Evolutionary conservation across 2,329 filamentous ascomycete genomes (phyloP).

Genomic region (Didymella pomorum): DNA sequence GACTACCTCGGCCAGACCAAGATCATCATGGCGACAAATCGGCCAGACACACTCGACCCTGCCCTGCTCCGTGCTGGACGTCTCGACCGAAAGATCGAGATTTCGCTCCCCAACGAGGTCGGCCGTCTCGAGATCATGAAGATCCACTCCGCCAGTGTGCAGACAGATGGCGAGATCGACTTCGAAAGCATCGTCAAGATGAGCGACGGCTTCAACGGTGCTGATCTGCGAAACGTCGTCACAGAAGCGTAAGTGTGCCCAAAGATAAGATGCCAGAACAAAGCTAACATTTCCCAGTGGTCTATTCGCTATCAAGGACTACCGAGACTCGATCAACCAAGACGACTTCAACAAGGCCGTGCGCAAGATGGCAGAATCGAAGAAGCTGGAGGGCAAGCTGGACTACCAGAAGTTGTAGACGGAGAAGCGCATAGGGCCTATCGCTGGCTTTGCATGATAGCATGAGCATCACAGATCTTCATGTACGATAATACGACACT

Average conservation of each 20-base stretch:
- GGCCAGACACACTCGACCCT: slow-evolving; percentile 94
- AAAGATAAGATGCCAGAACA: not conserved
- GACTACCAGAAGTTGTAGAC: slow-evolving; percentile 92
- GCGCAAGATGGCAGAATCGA: slow-evolving; percentile 93
- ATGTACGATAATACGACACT: slow-evolving; percentile 39
- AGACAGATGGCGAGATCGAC: slow-evolving; percentile 93
- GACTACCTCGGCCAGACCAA: slow-evolving; percentile 99
- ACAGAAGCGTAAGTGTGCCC: slow-evolving; percentile 85
- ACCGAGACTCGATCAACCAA: slow-evolving; percentile 93
- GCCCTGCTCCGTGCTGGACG: slow-evolving; percentile 90
- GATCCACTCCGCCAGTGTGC: slow-evolving; percentile 88
- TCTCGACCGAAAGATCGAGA: slow-evolving; percentile 97
- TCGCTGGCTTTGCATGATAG: slow-evolving; percentile 32
- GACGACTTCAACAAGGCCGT: slow-evolving; percentile 99
- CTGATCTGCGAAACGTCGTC: slow-evolving; percentile 95
- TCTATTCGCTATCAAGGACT: slow-evolving; percentile 97
- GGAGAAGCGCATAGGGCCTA: slow-evolving; percentile 10
- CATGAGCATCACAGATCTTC: slow-evolving; percentile 26
- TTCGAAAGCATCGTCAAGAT: slow-evolving; percentile 99
- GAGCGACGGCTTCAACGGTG: slow-evolving; percentile 97
- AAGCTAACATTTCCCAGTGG: slow-evolving; percentile 65
- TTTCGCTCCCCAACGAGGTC: slow-evolving; percentile 95
- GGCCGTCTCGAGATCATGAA: slow-evolving; percentile 96
- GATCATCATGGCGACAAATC: slow-evolving; percentile 99
- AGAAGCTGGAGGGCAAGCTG: slow-evolving; percentile 98